These are phyloP conservation scores for Nothophoma quercina DNA, from an alignment of 2,329 filamentous ascomycete genomes.

Conservation along the genomic window DNA sequence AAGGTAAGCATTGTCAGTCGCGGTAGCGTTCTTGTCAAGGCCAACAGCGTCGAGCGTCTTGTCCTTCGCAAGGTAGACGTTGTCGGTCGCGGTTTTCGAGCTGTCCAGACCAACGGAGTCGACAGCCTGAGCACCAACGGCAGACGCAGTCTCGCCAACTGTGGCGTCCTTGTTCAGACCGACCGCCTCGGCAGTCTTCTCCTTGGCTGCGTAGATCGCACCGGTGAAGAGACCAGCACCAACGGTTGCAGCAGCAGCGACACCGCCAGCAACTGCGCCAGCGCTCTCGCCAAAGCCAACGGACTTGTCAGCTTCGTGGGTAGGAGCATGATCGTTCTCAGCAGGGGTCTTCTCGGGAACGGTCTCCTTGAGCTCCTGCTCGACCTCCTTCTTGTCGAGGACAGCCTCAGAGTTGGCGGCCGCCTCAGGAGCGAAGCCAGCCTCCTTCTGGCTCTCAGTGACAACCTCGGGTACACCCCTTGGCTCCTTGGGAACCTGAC, in stretches of 20 bases:
- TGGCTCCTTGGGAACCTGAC: slow-evolving; percentile 55
- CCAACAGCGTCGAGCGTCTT: slow-evolving; percentile 72
- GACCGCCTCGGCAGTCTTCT: slow-evolving; percentile 45
- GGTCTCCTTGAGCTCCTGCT: slow-evolving; percentile 73
- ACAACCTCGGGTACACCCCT: slow-evolving; percentile 65
- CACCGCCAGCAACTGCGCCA: slow-evolving; percentile 28
- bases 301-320: slow-evolving; percentile 26
- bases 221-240: slow-evolving; percentile 50
- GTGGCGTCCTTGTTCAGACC: slow-evolving; percentile 52
- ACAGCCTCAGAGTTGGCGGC: slow-evolving; percentile 71
- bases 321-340: slow-evolving; percentile 22
- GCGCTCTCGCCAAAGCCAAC: slow-evolving; percentile 20
- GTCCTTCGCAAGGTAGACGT: slow-evolving; percentile 66
- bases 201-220: slow-evolving; percentile 42
- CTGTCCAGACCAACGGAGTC: slow-evolving; percentile 51
- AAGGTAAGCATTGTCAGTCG: slow-evolving; percentile 47
- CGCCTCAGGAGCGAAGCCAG: slow-evolving; percentile 70
- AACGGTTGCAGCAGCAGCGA: slow-evolving; percentile 51
- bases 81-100: slow-evolving; percentile 45
- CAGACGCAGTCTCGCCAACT: slow-evolving; percentile 31
- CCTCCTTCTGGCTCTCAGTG: slow-evolving; percentile 74
- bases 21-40: slow-evolving; percentile 68
- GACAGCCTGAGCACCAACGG: slow-evolving; percentile 38
- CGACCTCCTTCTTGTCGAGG: slow-evolving; percentile 73
- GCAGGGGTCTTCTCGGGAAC: slow-evolving; percentile 67